Base-by-base conservation (phyloP, 768 basidiomycete species). In the Lactifluus echinatus region DNA sequence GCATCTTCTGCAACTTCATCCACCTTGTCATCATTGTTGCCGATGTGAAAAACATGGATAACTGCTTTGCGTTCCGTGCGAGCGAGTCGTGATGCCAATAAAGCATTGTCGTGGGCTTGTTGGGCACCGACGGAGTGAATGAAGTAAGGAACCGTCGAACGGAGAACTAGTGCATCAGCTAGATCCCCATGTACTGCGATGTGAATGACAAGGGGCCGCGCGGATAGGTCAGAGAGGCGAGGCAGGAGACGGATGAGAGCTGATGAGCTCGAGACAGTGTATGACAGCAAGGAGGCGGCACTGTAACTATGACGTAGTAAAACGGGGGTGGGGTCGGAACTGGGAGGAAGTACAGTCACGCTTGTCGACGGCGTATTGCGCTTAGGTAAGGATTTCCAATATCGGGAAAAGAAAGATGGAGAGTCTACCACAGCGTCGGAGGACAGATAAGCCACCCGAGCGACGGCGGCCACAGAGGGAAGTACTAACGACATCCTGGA, bases 41-140 rank as follows among this genome's bases (percentile, higher is more conserved):
- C 71, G 8, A 74, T 66, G 64, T 87, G 83, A 71, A 93, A 96
- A 14, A 79, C 83, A 68, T 97, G 95, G 24, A 96, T 75, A n/a
- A 95, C 89, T 5, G 85, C 84, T 63, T 81, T 86, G 54, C 75
- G 75, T 64, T 87, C 82, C 7, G 77, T 69, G 36, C 78, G 77
- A 0, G 95, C 90, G 49, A 97, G 72, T 42, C 85, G 81, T 50
- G 89, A 84, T 14, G 92, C 91, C 17, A 98, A 79, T 34, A 97
- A 73, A 23, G 92, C 88, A 69, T 97, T 85, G 67, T 94, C 90
- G 64, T 95, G 88, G 3, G 93, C 90, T 66, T 93, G 80, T 67
- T 92, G 87, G 3, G 82, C 69, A 1, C 79, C 82, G 34, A 80
- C 77, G 6, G 92, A 94, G 65, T 94, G 76, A 49, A 98, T 64